phyloP scores from a whole-genome alignment of 2,329 filamentous ascomycete species.

The Penicillium sp. region DNA sequence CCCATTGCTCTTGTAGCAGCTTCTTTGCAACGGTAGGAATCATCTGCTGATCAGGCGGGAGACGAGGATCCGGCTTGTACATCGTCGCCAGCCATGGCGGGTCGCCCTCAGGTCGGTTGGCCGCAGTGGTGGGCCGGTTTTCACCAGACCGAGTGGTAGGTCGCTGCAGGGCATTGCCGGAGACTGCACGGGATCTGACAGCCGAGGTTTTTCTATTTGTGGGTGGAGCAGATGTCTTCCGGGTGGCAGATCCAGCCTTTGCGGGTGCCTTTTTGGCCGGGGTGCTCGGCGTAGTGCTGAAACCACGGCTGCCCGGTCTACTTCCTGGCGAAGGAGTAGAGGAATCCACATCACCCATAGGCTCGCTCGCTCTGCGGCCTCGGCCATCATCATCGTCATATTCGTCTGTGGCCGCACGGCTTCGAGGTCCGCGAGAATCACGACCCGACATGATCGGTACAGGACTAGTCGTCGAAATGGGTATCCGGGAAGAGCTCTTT shows the following conservation, averaged over 20 bases:
- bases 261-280: slow-evolving; percentile 30
- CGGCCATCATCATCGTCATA: slow-evolving; percentile 58
- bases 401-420: slow-evolving; percentile 52
- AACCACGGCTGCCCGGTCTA: slow-evolving; percentile 31
- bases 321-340: slow-evolving; percentile 28
- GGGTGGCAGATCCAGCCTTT: slow-evolving; percentile 26
- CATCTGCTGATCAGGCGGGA: slow-evolving; percentile 92
- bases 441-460: slow-evolving; percentile 70
- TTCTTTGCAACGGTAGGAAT: slow-evolving; percentile 88
- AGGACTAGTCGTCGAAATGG: slow-evolving; percentile 73
- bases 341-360: slow-evolving; percentile 25
- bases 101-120: slow-evolving; percentile 80
- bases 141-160: slow-evolving; percentile 60
- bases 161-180: slow-evolving; percentile 42
- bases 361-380: slow-evolving; percentile 59
- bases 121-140: slow-evolving; percentile 48
- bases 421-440: slow-evolving; percentile 62
- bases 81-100: slow-evolving; percentile 92
- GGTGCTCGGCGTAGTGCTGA: slow-evolving; percentile 24
- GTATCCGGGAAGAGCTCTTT: slow-evolving; percentile 72
- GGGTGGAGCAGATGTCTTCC: slow-evolving; percentile 38
- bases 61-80: slow-evolving; percentile 89
- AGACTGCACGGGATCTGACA: slow-evolving; percentile 32
- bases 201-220: slow-evolving; percentile 39
- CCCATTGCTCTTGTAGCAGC: slow-evolving; percentile 92